Conservation (phyloP, 768 basidiomycete genomes). For the Antrodiella citrinella region DNA sequence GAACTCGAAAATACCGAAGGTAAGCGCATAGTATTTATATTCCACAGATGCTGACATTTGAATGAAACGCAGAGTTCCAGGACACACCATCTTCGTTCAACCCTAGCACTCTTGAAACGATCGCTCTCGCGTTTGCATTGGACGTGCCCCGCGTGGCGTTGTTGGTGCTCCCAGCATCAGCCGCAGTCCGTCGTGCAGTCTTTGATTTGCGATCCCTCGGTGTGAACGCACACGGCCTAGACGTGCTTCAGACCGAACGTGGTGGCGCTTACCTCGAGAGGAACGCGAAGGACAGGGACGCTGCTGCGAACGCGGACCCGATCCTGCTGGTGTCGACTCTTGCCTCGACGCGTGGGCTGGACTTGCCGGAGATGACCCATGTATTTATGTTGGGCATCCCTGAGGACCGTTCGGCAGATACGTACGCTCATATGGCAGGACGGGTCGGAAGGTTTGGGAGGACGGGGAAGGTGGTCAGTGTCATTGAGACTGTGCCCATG, state of each 20-base stretch:
- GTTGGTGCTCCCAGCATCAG: conserved; percentile 56
- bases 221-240: conserved; percentile 55
- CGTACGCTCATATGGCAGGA: conserved; percentile 64
- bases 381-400: conserved; percentile 62
- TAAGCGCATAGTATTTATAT: not conserved
- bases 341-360: conserved; percentile 65
- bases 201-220: conserved; percentile 59
- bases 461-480: conserved; percentile 56
- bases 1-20: not conserved
- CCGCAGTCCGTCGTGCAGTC: conserved; percentile 54
- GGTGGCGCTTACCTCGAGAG: conserved; percentile 28
- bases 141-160: conserved; percentile 64
- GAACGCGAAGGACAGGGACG: not conserved
- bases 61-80: conserved; percentile 30
- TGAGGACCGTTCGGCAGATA: conserved; percentile 44
- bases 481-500: too few species aligned
- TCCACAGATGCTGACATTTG: conserved; percentile 14
- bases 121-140: conserved; percentile 63
- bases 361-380: conserved; percentile 62
- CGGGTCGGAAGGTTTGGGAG: conserved; percentile 69
- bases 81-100: conserved; percentile 46
- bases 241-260: conserved; percentile 37
- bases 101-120: conserved; percentile 51
- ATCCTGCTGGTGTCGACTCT: conserved; percentile 60
- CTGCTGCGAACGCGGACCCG: conserved; percentile 37